These are phyloP conservation scores for Ceratocystis papillata DNA, from an alignment of 2,329 filamentous ascomycete genomes.

Conservation along the genomic window DNA sequence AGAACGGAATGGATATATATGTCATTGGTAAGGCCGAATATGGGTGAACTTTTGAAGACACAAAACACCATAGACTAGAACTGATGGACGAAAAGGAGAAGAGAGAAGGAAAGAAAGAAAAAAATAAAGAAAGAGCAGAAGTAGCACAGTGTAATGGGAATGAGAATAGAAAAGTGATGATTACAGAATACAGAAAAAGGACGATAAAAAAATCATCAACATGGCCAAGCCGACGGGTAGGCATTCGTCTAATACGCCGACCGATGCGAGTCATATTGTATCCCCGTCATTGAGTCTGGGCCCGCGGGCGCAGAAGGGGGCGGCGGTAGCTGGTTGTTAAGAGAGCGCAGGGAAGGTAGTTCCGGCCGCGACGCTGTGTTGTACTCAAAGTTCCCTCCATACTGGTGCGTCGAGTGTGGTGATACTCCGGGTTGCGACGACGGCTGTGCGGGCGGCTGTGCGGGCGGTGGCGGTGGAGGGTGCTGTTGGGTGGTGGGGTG, in stretches of 20 bases:
- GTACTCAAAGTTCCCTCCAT: conserved; percentile 11
- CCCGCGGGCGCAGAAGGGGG: conserved; percentile 33
- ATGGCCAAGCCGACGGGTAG: neutral
- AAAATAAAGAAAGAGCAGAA: conserved; percentile 6
- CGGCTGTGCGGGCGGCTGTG: no score
- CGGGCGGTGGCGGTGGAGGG: conserved; percentile 5
- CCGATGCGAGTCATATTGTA: conserved; percentile 44
- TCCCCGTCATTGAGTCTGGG: conserved; percentile 55
- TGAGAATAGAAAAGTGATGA: conserved; percentile 6
- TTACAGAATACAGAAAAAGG: neutral
- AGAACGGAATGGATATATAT: conserved; percentile 14
- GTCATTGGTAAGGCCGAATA: conserved; percentile 10
- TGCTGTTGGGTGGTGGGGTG: conserved; percentile 18
- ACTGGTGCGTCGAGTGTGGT: conserved; percentile 30
- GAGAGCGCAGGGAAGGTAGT: conserved; percentile 30
- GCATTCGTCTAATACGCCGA: conserved; percentile 15
- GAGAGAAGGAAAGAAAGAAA: neutral
- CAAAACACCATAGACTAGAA: conserved; percentile 14
- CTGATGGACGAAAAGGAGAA: conserved; percentile 14
- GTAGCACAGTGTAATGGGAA: conserved; percentile 16
- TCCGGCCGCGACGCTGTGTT: conserved; percentile 38
- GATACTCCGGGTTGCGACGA: conserved; percentile 25
- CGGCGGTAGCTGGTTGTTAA: conserved; percentile 40
- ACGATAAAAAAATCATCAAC: neutral
- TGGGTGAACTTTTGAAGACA: conserved; percentile 12